Conservation (phyloP, 2,329 filamentous ascomycete genomes). For the Ciborinia camelliae region DNA sequence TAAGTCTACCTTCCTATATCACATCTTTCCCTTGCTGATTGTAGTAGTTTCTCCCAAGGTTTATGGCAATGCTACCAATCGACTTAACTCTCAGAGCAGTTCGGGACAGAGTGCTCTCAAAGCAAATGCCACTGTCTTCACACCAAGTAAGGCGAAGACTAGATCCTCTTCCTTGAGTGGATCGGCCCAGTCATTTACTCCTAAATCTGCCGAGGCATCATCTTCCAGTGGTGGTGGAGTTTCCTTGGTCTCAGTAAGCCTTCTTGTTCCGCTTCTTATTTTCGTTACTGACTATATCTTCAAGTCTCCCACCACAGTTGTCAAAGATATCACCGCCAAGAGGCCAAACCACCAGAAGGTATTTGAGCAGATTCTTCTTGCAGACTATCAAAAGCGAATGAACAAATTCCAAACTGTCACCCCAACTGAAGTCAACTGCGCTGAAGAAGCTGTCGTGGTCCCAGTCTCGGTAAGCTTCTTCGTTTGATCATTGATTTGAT, state of each 20-base stretch:
- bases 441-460: neutral
- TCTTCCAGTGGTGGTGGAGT: conserved; percentile 1
- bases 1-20: neutral
- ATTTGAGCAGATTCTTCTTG: neutral
- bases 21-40: neutral
- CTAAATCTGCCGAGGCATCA: neutral
- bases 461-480: neutral
- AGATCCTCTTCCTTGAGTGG: conserved; percentile 1
- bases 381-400: neutral
- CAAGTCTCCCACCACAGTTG: neutral
- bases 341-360: neutral
- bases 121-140: neutral
- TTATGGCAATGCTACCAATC: neutral
- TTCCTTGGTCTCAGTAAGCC: neutral
- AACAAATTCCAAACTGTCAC: neutral
- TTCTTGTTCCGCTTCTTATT: neutral
- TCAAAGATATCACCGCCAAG: neutral
- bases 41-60: neutral
- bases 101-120: neutral
- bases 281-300: neutral
- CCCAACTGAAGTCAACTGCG: neutral
- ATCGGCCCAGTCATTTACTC: neutral
- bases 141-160: neutral
- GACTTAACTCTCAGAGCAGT: neutral
- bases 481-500: neutral